These are phyloP conservation scores for Cenchrus americanus DNA, from an alignment of 176 grass and related monocot genomes.

Conservation along the genomic window DNA sequence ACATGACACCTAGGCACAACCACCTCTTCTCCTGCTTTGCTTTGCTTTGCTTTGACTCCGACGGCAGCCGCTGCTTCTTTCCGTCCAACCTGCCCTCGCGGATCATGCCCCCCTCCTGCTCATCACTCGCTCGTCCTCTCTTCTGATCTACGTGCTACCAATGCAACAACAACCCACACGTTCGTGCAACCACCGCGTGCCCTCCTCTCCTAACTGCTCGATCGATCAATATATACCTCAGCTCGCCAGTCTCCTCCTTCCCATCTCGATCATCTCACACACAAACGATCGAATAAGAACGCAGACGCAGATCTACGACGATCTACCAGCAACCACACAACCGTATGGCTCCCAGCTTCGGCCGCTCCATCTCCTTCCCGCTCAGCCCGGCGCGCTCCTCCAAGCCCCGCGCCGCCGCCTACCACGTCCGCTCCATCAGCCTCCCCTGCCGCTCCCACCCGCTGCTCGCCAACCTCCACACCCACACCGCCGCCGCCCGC, in stretches of 20 bases:
- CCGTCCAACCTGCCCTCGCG: background rate
- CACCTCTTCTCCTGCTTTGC: too few relatives aligned
- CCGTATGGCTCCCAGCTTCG: constrained; percentile 61
- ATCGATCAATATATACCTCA: background rate
- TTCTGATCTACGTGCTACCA: background rate
- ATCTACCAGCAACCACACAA: background rate
- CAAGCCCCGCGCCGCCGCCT: background rate
- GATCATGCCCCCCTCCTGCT: constrained; percentile 16
- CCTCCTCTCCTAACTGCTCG: background rate
- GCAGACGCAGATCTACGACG: background rate
- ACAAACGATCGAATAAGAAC: background rate
- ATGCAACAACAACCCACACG: constrained; percentile 11
- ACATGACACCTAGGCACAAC: constrained; percentile 12
- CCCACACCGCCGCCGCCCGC: constrained; percentile 31
- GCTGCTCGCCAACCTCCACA: constrained; percentile 39
- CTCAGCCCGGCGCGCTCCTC: constrained; percentile 43
- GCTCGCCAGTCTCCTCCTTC: background rate
- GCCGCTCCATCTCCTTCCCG: constrained; percentile 66
- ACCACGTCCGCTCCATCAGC: constrained; percentile 58
- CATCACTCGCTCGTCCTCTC: background rate
- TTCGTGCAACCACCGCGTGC: constrained; percentile 44
- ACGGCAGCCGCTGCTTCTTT: background rate
- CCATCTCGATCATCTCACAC: constrained; percentile 2
- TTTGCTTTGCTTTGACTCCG: too few relatives aligned
- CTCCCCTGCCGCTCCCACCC: constrained; percentile 57